Evolutionary conservation across 768 basidiomycete species (phyloP).

Genomic region (Zangia roseola): DNA sequence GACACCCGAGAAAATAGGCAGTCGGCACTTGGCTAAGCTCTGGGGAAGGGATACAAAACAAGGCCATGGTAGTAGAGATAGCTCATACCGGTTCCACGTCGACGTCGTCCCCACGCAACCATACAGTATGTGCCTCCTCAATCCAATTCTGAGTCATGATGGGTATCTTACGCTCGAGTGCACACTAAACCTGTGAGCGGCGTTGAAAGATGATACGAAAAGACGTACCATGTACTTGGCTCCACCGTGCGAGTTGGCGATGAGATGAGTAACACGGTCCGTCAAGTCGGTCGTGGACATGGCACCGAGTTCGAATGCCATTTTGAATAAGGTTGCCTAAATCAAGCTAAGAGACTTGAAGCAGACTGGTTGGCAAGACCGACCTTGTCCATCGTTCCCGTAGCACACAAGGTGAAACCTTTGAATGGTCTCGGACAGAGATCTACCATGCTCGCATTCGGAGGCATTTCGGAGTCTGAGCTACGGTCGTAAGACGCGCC

Average conservation of each 20-base stretch:
- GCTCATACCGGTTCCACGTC: conserved; percentile 56
- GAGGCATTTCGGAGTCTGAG: conserved; percentile 50
- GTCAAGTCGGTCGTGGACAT: conserved; percentile 69
- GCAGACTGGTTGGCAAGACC: conserved; percentile 16
- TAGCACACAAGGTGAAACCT: conserved; percentile 67
- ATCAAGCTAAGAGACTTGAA: background rate
- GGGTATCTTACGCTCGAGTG: conserved; percentile 75
- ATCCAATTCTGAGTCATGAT: conserved; percentile 83
- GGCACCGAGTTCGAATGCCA: conserved; percentile 82
- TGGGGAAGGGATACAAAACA: conserved; percentile 25
- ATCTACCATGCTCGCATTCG: conserved; percentile 45
- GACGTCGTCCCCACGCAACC: conserved; percentile 81
- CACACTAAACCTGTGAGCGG: conserved; percentile 54
- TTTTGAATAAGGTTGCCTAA: conserved; percentile 69
- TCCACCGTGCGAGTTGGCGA: conserved; percentile 78
- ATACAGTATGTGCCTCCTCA: conserved; percentile 61
- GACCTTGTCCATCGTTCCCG: conserved; percentile 80
- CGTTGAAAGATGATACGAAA: background rate
- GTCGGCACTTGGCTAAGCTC: conserved; percentile 58
- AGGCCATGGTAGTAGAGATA: background rate
- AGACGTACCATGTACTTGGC: conserved; percentile 74
- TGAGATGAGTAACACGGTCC: conserved; percentile 82
- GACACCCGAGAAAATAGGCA: conserved; percentile 72
- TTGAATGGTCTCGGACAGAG: conserved; percentile 66
- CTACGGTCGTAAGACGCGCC: conserved; percentile 38